Evolutionary conservation across 805 yeast genomes (phyloP).

Genomic region (Cyberlindnera nakhonratchasimensis): DNA sequence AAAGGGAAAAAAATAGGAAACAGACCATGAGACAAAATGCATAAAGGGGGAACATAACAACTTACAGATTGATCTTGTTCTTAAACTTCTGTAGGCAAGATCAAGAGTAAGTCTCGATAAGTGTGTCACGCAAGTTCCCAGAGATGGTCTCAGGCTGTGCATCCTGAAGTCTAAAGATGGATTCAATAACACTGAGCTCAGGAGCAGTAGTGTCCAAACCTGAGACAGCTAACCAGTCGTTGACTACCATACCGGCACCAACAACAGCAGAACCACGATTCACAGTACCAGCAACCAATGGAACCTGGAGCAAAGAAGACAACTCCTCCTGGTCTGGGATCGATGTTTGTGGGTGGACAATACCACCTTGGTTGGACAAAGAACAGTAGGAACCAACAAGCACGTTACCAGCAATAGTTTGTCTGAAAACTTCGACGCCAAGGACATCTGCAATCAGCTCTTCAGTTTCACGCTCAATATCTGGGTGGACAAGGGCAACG

Average conservation of each 20-base stretch:
- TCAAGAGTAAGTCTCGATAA: constrained; percentile 84
- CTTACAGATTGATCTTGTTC: neutral
- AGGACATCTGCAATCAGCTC: constrained; percentile 96
- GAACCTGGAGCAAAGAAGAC: constrained; percentile 92
- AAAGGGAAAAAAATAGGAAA: constrained; percentile 2
- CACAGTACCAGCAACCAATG: constrained; percentile 97
- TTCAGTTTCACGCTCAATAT: constrained; percentile 98
- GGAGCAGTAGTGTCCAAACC: constrained; percentile 99
- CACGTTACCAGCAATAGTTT: constrained; percentile 97
- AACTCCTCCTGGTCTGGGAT: constrained; percentile 98
- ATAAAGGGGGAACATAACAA: constrained; percentile 1
- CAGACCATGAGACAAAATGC: constrained; percentile 10
- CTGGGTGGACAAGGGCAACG: constrained; percentile 98
- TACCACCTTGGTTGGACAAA: constrained; percentile 94
- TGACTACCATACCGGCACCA: constrained; percentile 98
- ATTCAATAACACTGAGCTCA: constrained; percentile 93
- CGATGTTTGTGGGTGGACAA: constrained; percentile 96
- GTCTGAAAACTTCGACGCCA: constrained; percentile 99
- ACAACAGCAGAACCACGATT: constrained; percentile 97
- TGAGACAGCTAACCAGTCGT: constrained; percentile 96
- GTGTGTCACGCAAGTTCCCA: constrained; percentile 83
- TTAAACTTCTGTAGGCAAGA: neutral
- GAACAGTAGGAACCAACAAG: constrained; percentile 96
- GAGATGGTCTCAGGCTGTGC: constrained; percentile 85
- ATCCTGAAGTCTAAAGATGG: constrained; percentile 90